These are phyloP conservation scores for Penicillium coprophilum DNA, from an alignment of 495 filamentous ascomycete species.

Conservation along the genomic window DNA sequence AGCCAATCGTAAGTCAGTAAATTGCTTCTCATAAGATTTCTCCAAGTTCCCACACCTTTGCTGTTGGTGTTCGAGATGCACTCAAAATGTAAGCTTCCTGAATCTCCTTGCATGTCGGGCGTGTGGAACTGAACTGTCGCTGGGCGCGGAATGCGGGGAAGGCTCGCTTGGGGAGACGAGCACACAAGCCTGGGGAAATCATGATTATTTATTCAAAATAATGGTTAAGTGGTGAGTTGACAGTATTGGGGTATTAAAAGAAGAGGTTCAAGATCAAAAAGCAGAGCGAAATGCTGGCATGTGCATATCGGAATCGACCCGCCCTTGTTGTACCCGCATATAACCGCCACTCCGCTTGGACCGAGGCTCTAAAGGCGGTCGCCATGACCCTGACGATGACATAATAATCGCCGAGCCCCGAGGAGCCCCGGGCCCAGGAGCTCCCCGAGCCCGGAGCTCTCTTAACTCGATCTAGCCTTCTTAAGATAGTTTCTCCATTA, in stretches of 20 bases:
- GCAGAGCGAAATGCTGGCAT: slow-evolving; percentile 5
- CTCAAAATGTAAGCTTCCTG: slow-evolving; percentile 90
- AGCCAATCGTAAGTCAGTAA: slow-evolving; percentile 3
- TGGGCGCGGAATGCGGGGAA: slow-evolving; percentile 49
- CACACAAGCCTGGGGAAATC: slow-evolving; percentile 29
- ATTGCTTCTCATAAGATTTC: background rate
- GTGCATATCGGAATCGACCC: slow-evolving; percentile 6
- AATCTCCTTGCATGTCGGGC: slow-evolving; percentile 62
- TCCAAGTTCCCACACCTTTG: slow-evolving; percentile 57
- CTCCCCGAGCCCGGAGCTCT: background rate
- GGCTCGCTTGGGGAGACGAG: slow-evolving; percentile 33
- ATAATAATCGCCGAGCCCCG: slow-evolving; percentile 16
- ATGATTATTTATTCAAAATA: slow-evolving; percentile 18
- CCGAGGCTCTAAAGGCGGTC: slow-evolving; percentile 35
- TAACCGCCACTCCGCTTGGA: slow-evolving; percentile 32
- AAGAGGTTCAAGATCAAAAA: background rate
- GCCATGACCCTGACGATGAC: slow-evolving; percentile 14
- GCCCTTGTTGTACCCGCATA: slow-evolving; percentile 23
- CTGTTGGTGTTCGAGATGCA: slow-evolving; percentile 82
- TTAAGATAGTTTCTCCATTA: slow-evolving; percentile 24
- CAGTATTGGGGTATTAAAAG: background rate
- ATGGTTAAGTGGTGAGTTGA: background rate
- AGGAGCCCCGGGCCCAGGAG: too few species aligned
- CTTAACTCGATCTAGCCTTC: background rate
- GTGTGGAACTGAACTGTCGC: slow-evolving; percentile 67